These are phyloP conservation scores for Chalciporus sp. DNA, from an alignment of 1,284 basidiomycete genomes.

Conservation along the genomic window DNA sequence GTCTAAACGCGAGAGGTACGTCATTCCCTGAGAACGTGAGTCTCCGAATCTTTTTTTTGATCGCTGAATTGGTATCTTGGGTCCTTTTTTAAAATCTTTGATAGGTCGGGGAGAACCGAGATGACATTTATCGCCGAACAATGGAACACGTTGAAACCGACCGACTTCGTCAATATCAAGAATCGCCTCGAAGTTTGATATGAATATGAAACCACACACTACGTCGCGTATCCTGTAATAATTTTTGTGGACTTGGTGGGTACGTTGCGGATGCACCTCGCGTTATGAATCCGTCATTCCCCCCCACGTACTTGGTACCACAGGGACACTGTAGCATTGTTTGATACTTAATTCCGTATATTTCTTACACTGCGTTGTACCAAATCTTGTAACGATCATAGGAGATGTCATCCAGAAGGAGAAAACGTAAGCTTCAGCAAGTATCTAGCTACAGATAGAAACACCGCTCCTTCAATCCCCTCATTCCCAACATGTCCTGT, in stretches of 20 bases:
- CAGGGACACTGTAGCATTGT: neutral
- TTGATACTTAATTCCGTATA: constrained; percentile 4
- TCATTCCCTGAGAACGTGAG: constrained; percentile 1
- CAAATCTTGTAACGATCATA: constrained; percentile 2
- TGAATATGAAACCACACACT: constrained; percentile 16
- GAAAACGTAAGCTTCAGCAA: neutral
- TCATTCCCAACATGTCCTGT: constrained; percentile 77
- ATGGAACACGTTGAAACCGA: constrained; percentile 48
- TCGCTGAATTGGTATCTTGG: constrained; percentile 10
- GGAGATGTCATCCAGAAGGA: neutral
- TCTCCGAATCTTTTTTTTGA: constrained; percentile 1
- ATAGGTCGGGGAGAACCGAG: constrained; percentile 52
- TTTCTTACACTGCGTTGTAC: constrained; percentile 18
- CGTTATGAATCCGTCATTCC: neutral
- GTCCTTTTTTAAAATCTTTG: constrained; percentile 1
- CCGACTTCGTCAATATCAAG: constrained; percentile 54
- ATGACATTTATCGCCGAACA: constrained; percentile 46
- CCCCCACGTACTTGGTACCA: constrained; percentile 3
- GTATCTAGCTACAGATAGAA: constrained; percentile 57
- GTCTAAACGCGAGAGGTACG: constrained; percentile 53
- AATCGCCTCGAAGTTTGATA: constrained; percentile 51
- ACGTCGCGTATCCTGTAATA: constrained; percentile 21
- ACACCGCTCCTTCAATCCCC: constrained; percentile 78
- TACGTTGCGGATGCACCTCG: neutral
- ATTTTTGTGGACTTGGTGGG: constrained; percentile 13